Evolutionary conservation across 2,329 filamentous ascomycete genomes (phyloP).

Genomic region (Biscogniauxia mediterranea): DNA sequence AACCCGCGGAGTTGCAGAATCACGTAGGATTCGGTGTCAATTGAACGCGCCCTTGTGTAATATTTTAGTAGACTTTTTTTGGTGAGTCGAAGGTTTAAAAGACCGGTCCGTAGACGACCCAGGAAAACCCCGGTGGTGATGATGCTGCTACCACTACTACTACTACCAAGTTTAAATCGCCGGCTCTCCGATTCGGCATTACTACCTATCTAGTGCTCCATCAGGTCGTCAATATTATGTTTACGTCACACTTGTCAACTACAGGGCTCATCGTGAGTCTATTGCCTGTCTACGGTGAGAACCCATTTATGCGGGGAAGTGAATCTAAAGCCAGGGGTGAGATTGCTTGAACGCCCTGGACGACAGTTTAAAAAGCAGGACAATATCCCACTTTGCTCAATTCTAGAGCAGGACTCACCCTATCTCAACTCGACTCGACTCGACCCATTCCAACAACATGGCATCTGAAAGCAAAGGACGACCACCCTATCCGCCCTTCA

Average conservation of each 20-base stretch:
- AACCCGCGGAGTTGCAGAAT: neutral
- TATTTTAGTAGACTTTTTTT: neutral
- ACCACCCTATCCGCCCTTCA: conserved; percentile 69
- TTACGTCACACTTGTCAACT: neutral
- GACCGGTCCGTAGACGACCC: neutral
- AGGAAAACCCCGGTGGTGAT: neutral
- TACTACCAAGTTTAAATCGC: neutral
- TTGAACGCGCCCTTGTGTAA: neutral
- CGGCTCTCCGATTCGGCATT: neutral
- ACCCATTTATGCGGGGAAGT: too few species aligned
- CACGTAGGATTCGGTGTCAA: neutral
- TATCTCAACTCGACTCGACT: neutral
- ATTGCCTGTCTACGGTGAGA: too few species aligned
- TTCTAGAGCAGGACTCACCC: neutral
- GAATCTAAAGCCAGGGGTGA: too few species aligned
- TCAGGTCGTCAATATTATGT: neutral
- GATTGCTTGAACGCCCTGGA: too few species aligned
- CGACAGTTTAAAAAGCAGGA: too few species aligned
- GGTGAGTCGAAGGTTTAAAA: neutral
- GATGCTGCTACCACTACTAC: neutral
- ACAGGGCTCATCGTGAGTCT: neutral
- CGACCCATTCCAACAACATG: conserved; percentile 14
- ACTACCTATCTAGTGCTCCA: too few species aligned
- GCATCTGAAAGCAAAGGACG: conserved; percentile 22
- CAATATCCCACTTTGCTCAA: neutral